Evolutionary conservation across 2,329 filamentous ascomycete genomes (phyloP), one percentile per base, ranked within the genome.

Genomic region (Shiraia sp.): DNA sequence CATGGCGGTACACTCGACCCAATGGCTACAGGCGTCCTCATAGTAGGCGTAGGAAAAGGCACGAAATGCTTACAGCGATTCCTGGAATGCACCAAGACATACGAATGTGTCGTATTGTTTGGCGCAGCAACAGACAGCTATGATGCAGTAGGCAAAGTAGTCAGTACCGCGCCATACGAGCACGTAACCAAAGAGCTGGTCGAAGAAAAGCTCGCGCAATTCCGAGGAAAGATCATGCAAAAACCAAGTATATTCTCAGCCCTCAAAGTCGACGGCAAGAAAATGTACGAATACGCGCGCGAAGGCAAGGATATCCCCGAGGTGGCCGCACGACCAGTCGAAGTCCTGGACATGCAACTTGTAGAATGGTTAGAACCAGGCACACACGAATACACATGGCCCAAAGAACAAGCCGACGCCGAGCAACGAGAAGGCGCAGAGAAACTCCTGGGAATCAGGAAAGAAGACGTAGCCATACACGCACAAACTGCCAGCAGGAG

Each of bases 1-100:
- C 93, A 99, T 72, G 93, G 93, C 47, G 93, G 93, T 30, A 99
- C 93, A 2, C 80, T 99, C 13, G 93, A 99, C 64, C 93, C 93
- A 17, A 79, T 96, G 59, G 93, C 93, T 7, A 96, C 91, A 1
- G 93, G 93, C 32, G 88, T 99, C 16, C 79, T 99, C 35, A 90
- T 97, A 50, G 78, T 93, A 6, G 93, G 92, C 41, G 79, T 96
- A 37, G 93, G 92, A 25, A 83, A 80, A 45, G 93, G 89, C 27
- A 99, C 93, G 40, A 99, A 97, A 70, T 75, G 80, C 10, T 79
- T 99, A 1, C 75, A 81, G 28, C 76, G 82, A 25, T 97, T 96
- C 67, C 77, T 97, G 31, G 79, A 82, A 40, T 96, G 93, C 75
- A 95, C 87, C 33, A 99, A 99, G 75, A 87, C 83, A 1, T 99